Evolutionary conservation across 2,329 filamentous ascomycete genomes (phyloP), one percentile per base, ranked within the genome.

Genomic region (Hortaea werneckii): DNA sequence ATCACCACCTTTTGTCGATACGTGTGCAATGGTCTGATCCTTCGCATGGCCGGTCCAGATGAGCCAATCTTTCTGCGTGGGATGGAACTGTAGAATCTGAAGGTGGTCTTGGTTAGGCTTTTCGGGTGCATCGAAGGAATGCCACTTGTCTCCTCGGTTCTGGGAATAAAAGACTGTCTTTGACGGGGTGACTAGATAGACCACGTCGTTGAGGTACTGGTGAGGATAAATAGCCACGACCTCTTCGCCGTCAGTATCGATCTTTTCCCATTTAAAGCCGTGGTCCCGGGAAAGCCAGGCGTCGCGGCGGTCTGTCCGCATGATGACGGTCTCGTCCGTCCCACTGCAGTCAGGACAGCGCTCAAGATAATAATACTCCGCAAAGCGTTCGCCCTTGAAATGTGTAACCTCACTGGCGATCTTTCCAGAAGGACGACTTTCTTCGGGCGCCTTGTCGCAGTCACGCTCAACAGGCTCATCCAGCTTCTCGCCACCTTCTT

Each of bases 11-110:
- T 95, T 87, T 29, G 72, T 81, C 32, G 85, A 87, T 47, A 87
- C 73, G 39, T 85, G 87, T 1, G 89, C 87, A 50, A 85, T 79
- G 1, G 73, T 73, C 56, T 85, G 82, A 63, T 89, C 63, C 29
- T 70, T 69, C 35, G 10, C 20, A 11, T 7, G 10, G 10, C 89
- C 90, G 41, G 84, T 79, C 88, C 89, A 96, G 50, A 98, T 85
- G 38, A 96, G 73, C 87, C 88, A 95, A 58, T 95, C 85, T 61
- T 83, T 84, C 58, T 84, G 78, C 54, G 83, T 79, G 1, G 88
- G 85, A 58, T 98, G 92, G 69, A 98, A 98, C 32, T 75, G 73
- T 55, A 86, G 65, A 37, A 88, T 74, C 12, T 78, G 75, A 4
- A 72, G 55, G 5, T 59, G 59, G 5, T 69, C 60, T 12, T 58